Evolutionary conservation across 2,329 filamentous ascomycete genomes (phyloP).

Genomic region (Fusarium ambrosium): DNA sequence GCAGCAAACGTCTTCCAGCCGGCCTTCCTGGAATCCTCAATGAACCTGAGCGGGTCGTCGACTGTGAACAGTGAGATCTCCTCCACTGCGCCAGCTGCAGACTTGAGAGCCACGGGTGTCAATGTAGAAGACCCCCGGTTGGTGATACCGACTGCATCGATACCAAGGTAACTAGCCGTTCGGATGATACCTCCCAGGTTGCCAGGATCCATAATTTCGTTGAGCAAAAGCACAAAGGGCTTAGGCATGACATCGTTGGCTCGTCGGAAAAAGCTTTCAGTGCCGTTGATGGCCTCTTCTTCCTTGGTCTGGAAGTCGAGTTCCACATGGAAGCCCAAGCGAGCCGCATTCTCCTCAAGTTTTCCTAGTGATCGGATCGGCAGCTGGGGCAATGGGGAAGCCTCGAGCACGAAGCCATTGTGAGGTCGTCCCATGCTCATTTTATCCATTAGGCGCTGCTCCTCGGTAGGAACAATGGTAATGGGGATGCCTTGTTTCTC

Average conservation of each 20-base stretch:
- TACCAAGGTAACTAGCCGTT: slow-evolving; percentile 90
- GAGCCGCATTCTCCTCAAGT: slow-evolving; percentile 59
- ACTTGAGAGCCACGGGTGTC: slow-evolving; percentile 84
- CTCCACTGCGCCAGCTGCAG: slow-evolving; percentile 89
- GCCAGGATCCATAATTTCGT: slow-evolving; percentile 85
- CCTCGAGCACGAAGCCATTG: slow-evolving; percentile 90
- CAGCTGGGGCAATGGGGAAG: slow-evolving; percentile 82
- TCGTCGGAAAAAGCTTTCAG: slow-evolving; percentile 61
- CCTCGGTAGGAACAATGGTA: slow-evolving; percentile 69
- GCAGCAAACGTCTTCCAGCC: slow-evolving; percentile 91
- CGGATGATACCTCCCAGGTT: slow-evolving; percentile 93
- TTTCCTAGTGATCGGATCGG: slow-evolving; percentile 72
- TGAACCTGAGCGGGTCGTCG: slow-evolving; percentile 75
- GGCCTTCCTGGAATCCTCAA: slow-evolving; percentile 73
- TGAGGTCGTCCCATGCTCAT: slow-evolving; percentile 87
- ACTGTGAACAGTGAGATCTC: slow-evolving; percentile 80
- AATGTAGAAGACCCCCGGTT: slow-evolving; percentile 80
- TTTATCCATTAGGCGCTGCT: slow-evolving; percentile 81
- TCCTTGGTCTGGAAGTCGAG: slow-evolving; percentile 79
- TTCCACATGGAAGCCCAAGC: slow-evolving; percentile 68
- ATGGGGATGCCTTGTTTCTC: slow-evolving; percentile 65
- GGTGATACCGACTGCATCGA: slow-evolving; percentile 84
- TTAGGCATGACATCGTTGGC: slow-evolving; percentile 57
- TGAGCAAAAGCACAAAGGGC: slow-evolving; percentile 80
- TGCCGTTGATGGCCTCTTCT: slow-evolving; percentile 80